Evolutionary conservation across 192 early-diverging fungal genomes (phyloP).

Genomic region (Coemansia sp.): DNA sequence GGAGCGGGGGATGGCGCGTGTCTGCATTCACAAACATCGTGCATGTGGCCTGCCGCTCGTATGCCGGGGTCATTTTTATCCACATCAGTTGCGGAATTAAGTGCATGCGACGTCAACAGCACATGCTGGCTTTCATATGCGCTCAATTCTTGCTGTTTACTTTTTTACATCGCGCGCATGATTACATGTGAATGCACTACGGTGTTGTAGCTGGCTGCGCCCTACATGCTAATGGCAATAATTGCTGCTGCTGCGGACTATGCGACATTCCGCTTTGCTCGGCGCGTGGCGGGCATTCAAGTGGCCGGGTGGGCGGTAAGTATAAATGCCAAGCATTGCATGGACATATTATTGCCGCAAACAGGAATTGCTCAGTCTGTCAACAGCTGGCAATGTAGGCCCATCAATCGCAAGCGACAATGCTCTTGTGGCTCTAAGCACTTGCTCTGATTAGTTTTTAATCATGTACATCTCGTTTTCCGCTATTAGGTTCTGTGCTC

Average conservation of each 20-base stretch:
- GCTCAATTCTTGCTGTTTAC: neutral
- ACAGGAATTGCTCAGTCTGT: too few relatives aligned
- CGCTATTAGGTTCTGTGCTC: conserved; percentile 5
- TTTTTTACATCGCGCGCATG: too few relatives aligned
- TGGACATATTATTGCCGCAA: neutral
- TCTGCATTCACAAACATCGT: too few relatives aligned
- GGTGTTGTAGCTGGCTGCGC: conserved; percentile 60
- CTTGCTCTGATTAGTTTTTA: conserved; percentile 21
- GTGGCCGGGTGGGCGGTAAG: conserved; percentile 59
- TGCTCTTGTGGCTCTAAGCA: too few relatives aligned
- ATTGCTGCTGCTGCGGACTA: conserved; percentile 71
- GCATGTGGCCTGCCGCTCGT: too few relatives aligned
- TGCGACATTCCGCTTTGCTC: conserved; percentile 69
- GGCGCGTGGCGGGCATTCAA: conserved; percentile 55
- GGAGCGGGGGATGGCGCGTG: too few relatives aligned
- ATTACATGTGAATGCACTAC: conserved; percentile 9
- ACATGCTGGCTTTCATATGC: neutral
- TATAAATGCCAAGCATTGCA: neutral
- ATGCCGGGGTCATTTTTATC: neutral
- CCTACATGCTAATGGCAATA: conserved; percentile 68
- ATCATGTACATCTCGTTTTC: neutral
- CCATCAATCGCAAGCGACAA: neutral
- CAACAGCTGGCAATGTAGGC: too few relatives aligned
- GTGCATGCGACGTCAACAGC: neutral
- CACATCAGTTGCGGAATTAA: conserved; percentile 5